Evolutionary conservation across 352 stramenopile species (phyloP), one percentile per base, ranked within the genome.

Genomic region (Pythium folliculosum): DNA sequence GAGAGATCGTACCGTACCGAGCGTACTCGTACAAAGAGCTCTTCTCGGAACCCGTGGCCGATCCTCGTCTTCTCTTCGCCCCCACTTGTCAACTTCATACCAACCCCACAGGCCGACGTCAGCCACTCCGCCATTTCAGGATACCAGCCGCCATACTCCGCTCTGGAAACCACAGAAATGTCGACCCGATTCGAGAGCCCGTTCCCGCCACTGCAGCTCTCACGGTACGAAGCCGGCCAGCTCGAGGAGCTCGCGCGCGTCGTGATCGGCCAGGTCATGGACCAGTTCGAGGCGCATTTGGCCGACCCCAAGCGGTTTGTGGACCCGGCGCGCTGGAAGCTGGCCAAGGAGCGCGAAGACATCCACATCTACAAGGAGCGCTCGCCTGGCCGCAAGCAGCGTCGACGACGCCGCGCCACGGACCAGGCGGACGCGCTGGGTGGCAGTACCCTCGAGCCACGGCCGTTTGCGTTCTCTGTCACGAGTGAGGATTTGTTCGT

Each of bases 271-370:
- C 70, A 82, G 13, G 72, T 74, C 0, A 47, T 87, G 43, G 53
- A 65, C 16, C 60, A 87, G 38, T 88, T 83, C 67, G 64, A 73
- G 10, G 53, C 60, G 13, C 76, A 82, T 23, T 65, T 81, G 13
- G 37, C 52, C 1, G 43, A 55, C 1, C 48, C 73, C 19, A 55
- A 76, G 21, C 67, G 71, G 22, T 44, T 63, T 0, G 59, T 90
- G 10, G 76, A 90, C 60, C 51, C 70, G 21, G 44, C 22, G n/a
- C 72, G 70, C 10, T 90, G 79, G 79, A 85, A 88, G 52, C 57
- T 77, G 56, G 56, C 86, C 56, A 83, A 78, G 59, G 73, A 83
- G 38, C 71, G 35, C 32, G 65, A 71, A 22, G 51, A 66, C 23
- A 32, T 71, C 6, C 65, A 50, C 57, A 57, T 71, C 17, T 71